A percentile compares a stretch with the other conserved stretches of the same genome.
phyloP scores from a whole-genome alignment of 2,329 filamentous ascomycete genomes.

The Fusarium brachygibbosum region DNA sequence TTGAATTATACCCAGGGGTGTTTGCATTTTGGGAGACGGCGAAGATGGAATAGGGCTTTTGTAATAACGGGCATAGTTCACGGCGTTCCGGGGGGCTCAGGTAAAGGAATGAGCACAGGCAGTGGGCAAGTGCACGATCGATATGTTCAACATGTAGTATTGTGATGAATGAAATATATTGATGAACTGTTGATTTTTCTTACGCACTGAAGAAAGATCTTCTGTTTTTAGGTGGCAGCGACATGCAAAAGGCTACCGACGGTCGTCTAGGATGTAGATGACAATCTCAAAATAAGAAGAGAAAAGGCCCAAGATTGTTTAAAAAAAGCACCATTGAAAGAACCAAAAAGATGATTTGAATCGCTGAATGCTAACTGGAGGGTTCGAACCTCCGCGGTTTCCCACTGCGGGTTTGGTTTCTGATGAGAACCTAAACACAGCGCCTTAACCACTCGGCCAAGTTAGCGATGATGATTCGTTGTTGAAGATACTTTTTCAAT shows the following conservation, averaged over 20 bases:
- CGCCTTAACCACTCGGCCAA: slow-evolving; percentile 47
- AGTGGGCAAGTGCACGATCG: slow-evolving; percentile 49
- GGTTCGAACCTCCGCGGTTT: slow-evolving; percentile 47
- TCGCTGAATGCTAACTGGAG: slow-evolving; percentile 42
- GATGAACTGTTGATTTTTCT: background rate
- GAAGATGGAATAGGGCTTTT: slow-evolving; percentile 36
- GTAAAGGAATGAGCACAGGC: slow-evolving; percentile 44
- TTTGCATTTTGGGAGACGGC: slow-evolving; percentile 45
- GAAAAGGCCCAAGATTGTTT: background rate
- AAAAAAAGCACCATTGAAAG: background rate
- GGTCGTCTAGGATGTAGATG: too few relatives aligned
- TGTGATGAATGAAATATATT: slow-evolving; percentile 38
- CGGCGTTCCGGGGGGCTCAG: slow-evolving; percentile 44
- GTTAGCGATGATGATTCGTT: slow-evolving; percentile 43
- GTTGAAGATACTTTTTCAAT: rapidly evolving
- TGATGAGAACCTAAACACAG: slow-evolving; percentile 45
- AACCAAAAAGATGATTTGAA: background rate
- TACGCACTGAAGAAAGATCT: background rate
- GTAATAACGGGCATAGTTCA: slow-evolving; percentile 44
- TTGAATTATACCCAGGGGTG: slow-evolving; percentile 47
- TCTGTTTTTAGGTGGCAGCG: too few relatives aligned
- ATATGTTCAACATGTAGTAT: slow-evolving; percentile 22
- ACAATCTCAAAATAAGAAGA: background rate
- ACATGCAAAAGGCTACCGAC: too few relatives aligned
- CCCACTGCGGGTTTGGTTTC: slow-evolving; percentile 46